Conservation (phyloP, 1,284 basidiomycete species). For the Fomitiporia mediterranea region DNA sequence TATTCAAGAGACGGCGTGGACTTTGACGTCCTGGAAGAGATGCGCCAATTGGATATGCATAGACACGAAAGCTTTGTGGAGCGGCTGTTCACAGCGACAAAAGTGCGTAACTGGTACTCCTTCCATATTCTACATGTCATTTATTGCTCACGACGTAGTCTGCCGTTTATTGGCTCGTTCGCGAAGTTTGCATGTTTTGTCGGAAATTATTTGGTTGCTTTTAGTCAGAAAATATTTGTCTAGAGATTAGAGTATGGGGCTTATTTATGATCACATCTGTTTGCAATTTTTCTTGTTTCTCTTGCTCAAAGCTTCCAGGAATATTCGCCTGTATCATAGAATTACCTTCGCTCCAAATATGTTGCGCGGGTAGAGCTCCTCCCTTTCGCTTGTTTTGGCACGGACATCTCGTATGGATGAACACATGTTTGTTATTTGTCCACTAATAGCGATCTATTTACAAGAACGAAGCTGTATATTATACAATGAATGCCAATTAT, state of each 20-base stretch:
- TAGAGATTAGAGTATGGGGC: neutral
- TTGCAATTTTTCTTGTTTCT: too few species aligned
- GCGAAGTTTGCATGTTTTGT: neutral
- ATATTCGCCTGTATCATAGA: too few species aligned
- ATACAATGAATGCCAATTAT: too few species aligned
- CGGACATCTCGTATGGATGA: too few species aligned
- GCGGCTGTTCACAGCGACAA: neutral
- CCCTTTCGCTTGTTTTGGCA: too few species aligned
- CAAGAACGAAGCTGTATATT: too few species aligned
- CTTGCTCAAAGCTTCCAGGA: too few species aligned
- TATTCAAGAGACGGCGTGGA: neutral
- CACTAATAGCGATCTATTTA: too few species aligned
- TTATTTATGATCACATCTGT: neutral
- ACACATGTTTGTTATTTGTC: too few species aligned
- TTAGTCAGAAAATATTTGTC: neutral
- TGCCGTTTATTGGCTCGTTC: neutral
- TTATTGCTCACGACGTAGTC: neutral
- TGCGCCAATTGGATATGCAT: neutral
- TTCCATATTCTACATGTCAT: too few species aligned
- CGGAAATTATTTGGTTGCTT: neutral
- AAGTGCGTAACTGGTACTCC: neutral
- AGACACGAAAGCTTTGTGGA: neutral
- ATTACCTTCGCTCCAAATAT: too few species aligned
- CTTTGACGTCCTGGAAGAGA: neutral
- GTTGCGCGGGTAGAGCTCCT: too few species aligned